A percentile compares a stretch with the other conserved stretches of the same genome.
Conservation (phyloP, 129 eudicot genomes). For the Helianthus tuberosus region DNA sequence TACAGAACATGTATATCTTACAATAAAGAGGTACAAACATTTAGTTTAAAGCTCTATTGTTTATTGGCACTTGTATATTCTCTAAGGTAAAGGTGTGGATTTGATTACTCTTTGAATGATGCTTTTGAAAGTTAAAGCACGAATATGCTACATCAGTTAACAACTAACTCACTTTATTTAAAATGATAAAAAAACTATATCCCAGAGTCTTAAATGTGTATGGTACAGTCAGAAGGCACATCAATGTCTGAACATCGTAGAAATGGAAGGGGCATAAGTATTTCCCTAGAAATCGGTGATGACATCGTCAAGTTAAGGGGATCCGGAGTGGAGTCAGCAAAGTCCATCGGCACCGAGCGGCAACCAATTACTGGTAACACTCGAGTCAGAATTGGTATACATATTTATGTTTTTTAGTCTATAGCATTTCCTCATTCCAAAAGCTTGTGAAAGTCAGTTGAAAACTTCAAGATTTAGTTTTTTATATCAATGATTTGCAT, state of each 20-base stretch:
- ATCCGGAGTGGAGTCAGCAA: too few species aligned
- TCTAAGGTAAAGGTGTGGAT: not conserved
- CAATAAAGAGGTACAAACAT: not conserved
- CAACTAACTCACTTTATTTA: not conserved
- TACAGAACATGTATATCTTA: too few species aligned
- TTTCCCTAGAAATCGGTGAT: conserved; percentile 98
- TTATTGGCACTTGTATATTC: conserved; percentile 14
- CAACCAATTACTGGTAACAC: too few species aligned
- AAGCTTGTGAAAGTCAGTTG: too few species aligned
- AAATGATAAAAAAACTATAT: not conserved
- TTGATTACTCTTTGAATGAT: not conserved
- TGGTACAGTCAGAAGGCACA: conserved; percentile 75
- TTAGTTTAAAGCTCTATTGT: not conserved
- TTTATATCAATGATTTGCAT: too few species aligned
- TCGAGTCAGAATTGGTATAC: too few species aligned
- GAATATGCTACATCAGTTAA: conserved; percentile 12
- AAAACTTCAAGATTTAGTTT: too few species aligned
- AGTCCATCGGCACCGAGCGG: too few species aligned
- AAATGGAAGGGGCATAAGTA: conserved; percentile 69
- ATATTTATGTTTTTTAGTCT: too few species aligned
- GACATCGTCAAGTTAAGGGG: conserved; percentile 92
- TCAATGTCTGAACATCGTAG: conserved; percentile 72
- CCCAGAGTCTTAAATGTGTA: not conserved
- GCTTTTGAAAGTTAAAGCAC: conserved; percentile 4
- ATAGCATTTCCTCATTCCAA: too few species aligned